A percentile compares a stretch with the other conserved stretches of the same genome.
phyloP scores from a whole-genome alignment of 495 filamentous ascomycete species.

The Aspergillus biplanus region DNA sequence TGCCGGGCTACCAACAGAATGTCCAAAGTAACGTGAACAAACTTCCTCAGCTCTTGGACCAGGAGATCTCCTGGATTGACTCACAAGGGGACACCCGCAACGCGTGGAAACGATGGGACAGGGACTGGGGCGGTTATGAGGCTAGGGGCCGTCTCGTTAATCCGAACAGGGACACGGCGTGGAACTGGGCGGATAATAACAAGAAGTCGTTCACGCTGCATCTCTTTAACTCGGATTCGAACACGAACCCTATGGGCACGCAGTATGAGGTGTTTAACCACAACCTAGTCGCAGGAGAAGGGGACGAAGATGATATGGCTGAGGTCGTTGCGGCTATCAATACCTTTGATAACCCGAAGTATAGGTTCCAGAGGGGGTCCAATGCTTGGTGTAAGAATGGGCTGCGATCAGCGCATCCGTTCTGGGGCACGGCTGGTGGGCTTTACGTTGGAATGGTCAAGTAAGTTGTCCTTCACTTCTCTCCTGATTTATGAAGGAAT shows the following conservation, averaged over 20 bases:
- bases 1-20: conserved; percentile 7
- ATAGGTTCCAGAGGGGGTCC: not conserved
- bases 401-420: not conserved
- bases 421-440: not conserved
- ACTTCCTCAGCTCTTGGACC: not conserved
- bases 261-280: conserved; percentile 8
- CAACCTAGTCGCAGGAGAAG: not conserved
- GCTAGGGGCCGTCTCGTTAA: not conserved
- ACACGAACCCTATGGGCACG: not conserved
- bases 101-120: not conserved
- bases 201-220: conserved; percentile 7
- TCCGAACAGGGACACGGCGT: conserved; percentile 4
- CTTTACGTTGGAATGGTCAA: not conserved
- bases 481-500: not conserved
- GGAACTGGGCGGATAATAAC: conserved; percentile 17
- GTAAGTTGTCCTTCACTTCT: not conserved
- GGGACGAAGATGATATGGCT: not conserved
- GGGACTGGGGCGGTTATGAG: not conserved
- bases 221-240: conserved; percentile 11
- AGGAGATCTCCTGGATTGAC: conserved; percentile 9
- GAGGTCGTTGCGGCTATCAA: conserved; percentile 6
- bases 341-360: conserved; percentile 3
- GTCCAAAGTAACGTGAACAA: conserved; percentile 6
- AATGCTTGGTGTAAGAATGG: conserved; percentile 1
- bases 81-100: conserved; percentile 1